phyloP scores from a whole-genome alignment of 192 early-diverging fungal genomes.

The Entophlyctis luteolus region DNA sequence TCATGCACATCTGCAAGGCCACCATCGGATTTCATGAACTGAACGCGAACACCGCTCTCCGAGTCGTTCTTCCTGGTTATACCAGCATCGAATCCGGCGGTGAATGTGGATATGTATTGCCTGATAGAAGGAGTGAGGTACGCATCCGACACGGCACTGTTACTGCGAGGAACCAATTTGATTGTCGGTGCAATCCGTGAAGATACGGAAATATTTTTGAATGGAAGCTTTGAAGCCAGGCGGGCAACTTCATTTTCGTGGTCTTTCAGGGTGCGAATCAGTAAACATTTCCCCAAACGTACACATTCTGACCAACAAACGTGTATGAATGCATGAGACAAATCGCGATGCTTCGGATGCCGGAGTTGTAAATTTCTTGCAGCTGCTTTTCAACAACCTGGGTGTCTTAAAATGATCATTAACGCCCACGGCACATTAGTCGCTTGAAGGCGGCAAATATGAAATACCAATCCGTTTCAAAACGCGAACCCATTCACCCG shows the following conservation, averaged over 20 bases:
- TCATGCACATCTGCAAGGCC: conserved; percentile 80
- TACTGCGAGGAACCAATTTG: conserved; percentile 90
- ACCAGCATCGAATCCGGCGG: conserved; percentile 77
- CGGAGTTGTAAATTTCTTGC: conserved; percentile 56
- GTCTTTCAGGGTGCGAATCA: conserved; percentile 25
- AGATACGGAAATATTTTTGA: conserved; percentile 81
- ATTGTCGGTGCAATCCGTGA: conserved; percentile 84
- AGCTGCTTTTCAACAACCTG: conserved; percentile 56
- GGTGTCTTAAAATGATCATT: conserved; percentile 44
- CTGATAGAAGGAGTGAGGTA: conserved; percentile 92
- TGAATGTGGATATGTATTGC: conserved; percentile 80
- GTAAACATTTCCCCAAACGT: not conserved
- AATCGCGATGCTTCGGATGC: conserved; percentile 82
- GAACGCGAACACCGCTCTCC: conserved; percentile 50
- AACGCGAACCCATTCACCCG: conserved; percentile 82
- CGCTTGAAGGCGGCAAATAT: too few species aligned
- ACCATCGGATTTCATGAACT: conserved; percentile 98
- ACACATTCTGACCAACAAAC: conserved; percentile 40
- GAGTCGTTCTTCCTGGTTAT: not conserved
- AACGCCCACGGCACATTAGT: too few species aligned
- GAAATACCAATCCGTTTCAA: conserved; percentile 60
- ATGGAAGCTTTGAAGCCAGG: conserved; percentile 70
- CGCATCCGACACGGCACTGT: conserved; percentile 83
- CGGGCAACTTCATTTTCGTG: conserved; percentile 73
- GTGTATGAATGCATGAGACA: conserved; percentile 95